Conservation (phyloP, 352 stramenopile species). For the Globisporangium spiculum region DNA sequence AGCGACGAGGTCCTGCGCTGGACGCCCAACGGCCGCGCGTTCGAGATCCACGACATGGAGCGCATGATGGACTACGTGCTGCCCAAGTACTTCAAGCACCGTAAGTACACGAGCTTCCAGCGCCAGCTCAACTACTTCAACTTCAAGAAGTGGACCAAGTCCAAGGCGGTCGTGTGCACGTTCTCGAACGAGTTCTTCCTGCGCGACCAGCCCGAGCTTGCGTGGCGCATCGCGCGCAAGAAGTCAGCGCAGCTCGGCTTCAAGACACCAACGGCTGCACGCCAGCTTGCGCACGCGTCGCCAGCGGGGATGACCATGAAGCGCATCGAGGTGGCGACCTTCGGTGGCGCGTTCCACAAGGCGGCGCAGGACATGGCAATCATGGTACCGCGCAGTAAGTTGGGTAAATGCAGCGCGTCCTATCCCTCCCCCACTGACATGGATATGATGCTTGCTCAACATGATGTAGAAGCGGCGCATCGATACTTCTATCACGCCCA, state of each 20-base stretch:
- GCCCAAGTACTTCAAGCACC: constrained; percentile 85
- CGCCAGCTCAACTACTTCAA: constrained; percentile 86
- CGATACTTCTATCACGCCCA: constrained; percentile 7
- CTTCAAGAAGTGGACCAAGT: constrained; percentile 80
- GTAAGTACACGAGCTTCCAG: constrained; percentile 87
- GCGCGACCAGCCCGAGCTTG: constrained; percentile 51
- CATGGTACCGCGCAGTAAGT: constrained; percentile 24
- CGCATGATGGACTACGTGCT: constrained; percentile 61
- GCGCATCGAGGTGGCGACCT: constrained; percentile 5
- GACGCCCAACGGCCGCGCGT: constrained; percentile 53
- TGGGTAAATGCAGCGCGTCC: constrained; percentile 19
- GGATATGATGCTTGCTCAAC: constrained; percentile 38
- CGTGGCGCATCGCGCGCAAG: constrained; percentile 66
- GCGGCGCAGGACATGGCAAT: constrained; percentile 26
- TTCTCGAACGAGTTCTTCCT: constrained; percentile 74
- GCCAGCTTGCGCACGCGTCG: constrained; percentile 10
- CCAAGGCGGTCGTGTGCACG: constrained; percentile 67
- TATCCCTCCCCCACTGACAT: constrained; percentile 37
- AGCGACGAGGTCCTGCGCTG: constrained; percentile 23
- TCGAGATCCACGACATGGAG: constrained; percentile 81
- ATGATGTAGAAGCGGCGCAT: constrained; percentile 22
- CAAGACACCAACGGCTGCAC: constrained; percentile 1
- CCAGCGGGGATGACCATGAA: constrained; percentile 9
- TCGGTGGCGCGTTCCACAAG: constrained; percentile 10
- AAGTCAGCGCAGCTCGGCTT: constrained; percentile 34